Percentiles rank a stretch among this genome's conserved stretches.
Evolutionary conservation across 2,329 filamentous ascomycete species (phyloP).

Genomic region (Chalara sp.): DNA sequence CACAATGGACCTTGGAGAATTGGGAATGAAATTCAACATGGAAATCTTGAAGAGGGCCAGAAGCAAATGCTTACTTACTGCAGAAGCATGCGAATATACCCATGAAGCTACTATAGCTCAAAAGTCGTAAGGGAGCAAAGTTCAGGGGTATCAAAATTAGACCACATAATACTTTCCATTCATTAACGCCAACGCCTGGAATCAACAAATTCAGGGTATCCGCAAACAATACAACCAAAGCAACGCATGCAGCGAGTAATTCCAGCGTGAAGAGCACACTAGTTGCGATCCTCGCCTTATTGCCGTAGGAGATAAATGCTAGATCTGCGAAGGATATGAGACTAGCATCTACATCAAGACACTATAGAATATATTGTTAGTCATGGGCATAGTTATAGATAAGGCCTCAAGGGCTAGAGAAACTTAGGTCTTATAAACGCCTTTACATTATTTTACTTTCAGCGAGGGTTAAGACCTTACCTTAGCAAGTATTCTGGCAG

Average conservation of each 20-base stretch:
- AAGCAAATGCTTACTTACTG: constrained; percentile 52
- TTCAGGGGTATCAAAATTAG: constrained; percentile 73
- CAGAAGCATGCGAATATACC: constrained; percentile 87
- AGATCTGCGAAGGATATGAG: constrained; percentile 93
- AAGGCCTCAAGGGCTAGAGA: neutral
- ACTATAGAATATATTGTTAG: constrained; percentile 32
- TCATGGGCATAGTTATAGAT: neutral
- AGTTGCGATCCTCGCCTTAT: constrained; percentile 71
- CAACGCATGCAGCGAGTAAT: constrained; percentile 80
- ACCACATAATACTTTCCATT: constrained; percentile 84
- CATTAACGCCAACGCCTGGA: constrained; percentile 57
- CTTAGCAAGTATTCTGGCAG: constrained; percentile 77
- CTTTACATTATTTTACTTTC: too few species aligned
- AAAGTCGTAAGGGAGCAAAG: constrained; percentile 72
- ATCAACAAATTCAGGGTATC: constrained; percentile 79
- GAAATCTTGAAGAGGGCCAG: too few species aligned
- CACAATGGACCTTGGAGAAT: neutral
- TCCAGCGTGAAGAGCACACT: constrained; percentile 85
- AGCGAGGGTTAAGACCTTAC: neutral
- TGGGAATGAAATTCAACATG: too few species aligned
- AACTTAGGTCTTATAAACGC: too few species aligned
- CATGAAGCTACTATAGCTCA: constrained; percentile 87
- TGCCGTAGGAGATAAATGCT: constrained; percentile 84
- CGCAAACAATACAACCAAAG: constrained; percentile 85
- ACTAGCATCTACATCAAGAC: constrained; percentile 76